Percentiles rank a stretch among this genome's conserved stretches.
These are phyloP conservation scores for Blastobotrys malaysiensis DNA, from an alignment of 1,139 yeast species.

Conservation along the genomic window DNA sequence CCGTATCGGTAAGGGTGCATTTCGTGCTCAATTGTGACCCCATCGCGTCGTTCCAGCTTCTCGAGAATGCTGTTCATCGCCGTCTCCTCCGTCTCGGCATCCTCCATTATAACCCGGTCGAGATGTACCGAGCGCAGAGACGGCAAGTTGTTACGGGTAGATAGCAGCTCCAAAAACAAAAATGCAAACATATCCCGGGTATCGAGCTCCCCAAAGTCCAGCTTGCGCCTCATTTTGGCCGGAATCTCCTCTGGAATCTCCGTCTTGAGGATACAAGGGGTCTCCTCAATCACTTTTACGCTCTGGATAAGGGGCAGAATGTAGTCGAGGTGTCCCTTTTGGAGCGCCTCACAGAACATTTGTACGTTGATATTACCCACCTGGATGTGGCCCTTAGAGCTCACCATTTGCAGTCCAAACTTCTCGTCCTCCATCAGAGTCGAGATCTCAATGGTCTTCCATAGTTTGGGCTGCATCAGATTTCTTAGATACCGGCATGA, in stretches of 20 bases:
- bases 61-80: conserved; percentile 5
- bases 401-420: conserved; percentile 4
- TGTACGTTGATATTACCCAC: conserved; percentile 8
- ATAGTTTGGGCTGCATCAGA: neutral
- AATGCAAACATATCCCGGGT: conserved; percentile 3
- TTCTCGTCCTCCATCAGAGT: conserved; percentile 11
- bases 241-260: conserved; percentile 25
- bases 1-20: conserved; percentile 9
- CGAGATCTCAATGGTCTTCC: conserved; percentile 5
- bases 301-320: conserved; percentile 5
- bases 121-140: neutral
- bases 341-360: neutral
- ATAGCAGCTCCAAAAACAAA: conserved; percentile 2
- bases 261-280: conserved; percentile 4
- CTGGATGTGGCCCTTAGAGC: conserved; percentile 6
- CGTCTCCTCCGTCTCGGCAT: conserved; percentile 4
- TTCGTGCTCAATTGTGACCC: conserved; percentile 1
- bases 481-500: conserved; percentile 4
- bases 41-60: neutral
- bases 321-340: conserved; percentile 2
- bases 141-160: neutral
- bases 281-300: conserved; percentile 5
- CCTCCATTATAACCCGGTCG: conserved; percentile 4
- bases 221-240: neutral
- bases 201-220: neutral